Conservation (phyloP, 108 stramenopile genomes). For the Halocafeteria seosinensis region DNA sequence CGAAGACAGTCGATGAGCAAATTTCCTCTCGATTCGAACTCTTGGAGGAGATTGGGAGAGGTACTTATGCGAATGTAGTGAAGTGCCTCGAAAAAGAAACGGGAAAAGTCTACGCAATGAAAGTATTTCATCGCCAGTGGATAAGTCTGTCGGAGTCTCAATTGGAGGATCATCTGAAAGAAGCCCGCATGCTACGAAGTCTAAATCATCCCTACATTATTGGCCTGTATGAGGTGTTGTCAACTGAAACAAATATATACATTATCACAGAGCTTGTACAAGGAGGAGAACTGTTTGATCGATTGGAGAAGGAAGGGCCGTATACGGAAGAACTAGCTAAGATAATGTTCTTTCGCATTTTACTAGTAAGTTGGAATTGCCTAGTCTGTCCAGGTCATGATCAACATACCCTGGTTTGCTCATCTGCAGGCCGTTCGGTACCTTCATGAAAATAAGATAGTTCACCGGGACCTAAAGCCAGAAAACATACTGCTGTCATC, state of each 20-base stretch:
- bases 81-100: no score
- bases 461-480: conserved; percentile 25
- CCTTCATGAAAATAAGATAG: conserved; percentile 4
- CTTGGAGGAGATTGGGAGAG: no score
- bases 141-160: no score
- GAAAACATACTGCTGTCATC: conserved; percentile 17
- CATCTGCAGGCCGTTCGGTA: not conserved
- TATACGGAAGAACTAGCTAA: not conserved
- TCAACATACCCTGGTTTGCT: no score
- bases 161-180: no score
- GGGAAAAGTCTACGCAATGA: no score
- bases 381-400: no score
- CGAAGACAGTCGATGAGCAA: no score
- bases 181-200: not conserved
- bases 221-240: not conserved
- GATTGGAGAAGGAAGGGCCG: not conserved
- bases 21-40: no score
- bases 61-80: no score
- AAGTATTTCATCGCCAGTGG: no score
- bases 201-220: conserved; percentile 10
- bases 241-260: not conserved
- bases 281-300: conserved; percentile 21
- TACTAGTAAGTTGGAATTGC: no score
- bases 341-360: not conserved
- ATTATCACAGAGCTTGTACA: conserved; percentile 10